Evolutionary conservation across 768 basidiomycete genomes (phyloP).

Genomic region (Naganishia randhawae): DNA sequence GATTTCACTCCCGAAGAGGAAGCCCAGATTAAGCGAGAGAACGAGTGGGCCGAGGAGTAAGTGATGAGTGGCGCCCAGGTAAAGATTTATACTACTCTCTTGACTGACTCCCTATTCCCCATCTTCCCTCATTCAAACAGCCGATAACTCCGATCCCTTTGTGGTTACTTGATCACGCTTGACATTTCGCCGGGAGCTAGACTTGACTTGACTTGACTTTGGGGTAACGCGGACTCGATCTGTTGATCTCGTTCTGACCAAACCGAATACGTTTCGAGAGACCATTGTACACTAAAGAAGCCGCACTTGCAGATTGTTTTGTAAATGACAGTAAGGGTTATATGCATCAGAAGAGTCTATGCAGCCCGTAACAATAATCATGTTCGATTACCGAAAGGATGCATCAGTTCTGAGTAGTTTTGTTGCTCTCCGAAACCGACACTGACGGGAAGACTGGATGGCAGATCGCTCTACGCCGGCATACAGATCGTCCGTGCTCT

Average conservation of each 20-base stretch:
- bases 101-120: neutral
- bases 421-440: too few species aligned
- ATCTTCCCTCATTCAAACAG: neutral
- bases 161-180: neutral
- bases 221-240: neutral
- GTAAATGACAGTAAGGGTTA: neutral
- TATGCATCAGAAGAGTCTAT: too few species aligned
- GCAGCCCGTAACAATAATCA: too few species aligned
- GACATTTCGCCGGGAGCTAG: conserved; percentile 12
- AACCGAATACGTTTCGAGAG: too few species aligned
- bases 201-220: conserved; percentile 10
- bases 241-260: neutral
- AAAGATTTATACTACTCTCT: neutral
- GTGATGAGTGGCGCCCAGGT: conserved; percentile 28
- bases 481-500: too few species aligned
- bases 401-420: too few species aligned
- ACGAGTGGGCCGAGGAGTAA: conserved; percentile 58
- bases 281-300: neutral
- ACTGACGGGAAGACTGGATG: too few species aligned
- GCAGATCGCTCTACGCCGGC: too few species aligned
- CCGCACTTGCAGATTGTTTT: too few species aligned
- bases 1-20: conserved; percentile 96
- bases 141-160: neutral
- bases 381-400: too few species aligned
- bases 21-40: conserved; percentile 99